A percentile compares a stretch with the other conserved stretches of the same genome.
These are phyloP conservation scores for Tylopilus sp. DNA, from an alignment of 768 basidiomycete genomes.

Conservation along the genomic window DNA sequence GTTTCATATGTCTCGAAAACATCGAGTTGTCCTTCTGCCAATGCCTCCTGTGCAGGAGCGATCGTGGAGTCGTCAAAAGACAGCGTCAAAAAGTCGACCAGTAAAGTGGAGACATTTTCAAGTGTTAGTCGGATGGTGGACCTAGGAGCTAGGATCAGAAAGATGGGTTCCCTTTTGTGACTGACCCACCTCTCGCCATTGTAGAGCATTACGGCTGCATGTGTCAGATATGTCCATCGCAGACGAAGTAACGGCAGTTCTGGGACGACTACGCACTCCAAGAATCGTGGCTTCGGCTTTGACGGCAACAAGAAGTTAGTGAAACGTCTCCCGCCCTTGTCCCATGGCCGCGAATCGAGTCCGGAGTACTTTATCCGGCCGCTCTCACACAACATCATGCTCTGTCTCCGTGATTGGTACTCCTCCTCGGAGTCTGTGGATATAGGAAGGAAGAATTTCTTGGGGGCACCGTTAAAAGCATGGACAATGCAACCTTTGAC, in stretches of 20 bases:
- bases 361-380: constrained; percentile 74
- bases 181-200: constrained; percentile 81
- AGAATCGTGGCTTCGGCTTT: constrained; percentile 43
- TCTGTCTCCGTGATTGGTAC: constrained; percentile 50
- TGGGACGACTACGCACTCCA: constrained; percentile 81
- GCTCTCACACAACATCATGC: constrained; percentile 58
- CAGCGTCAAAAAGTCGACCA: constrained; percentile 82
- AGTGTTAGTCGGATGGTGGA: constrained; percentile 81
- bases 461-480: constrained; percentile 63
- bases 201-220: constrained; percentile 93
- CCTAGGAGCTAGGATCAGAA: constrained; percentile 38
- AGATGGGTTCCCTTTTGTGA: not conserved
- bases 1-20: constrained; percentile 90
- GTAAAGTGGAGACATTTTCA: constrained; percentile 82
- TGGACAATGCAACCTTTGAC: constrained; percentile 80
- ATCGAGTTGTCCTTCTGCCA: constrained; percentile 77
- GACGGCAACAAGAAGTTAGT: constrained; percentile 25
- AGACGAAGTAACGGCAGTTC: constrained; percentile 88
- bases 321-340: constrained; percentile 44
- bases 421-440: constrained; percentile 70
- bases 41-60: constrained; percentile 64
- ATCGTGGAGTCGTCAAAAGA: constrained; percentile 92
- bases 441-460: constrained; percentile 75
- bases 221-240: constrained; percentile 82
- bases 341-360: constrained; percentile 66